Conservation (phyloP, 805 yeast species). For the Ogataea populi-albae region DNA sequence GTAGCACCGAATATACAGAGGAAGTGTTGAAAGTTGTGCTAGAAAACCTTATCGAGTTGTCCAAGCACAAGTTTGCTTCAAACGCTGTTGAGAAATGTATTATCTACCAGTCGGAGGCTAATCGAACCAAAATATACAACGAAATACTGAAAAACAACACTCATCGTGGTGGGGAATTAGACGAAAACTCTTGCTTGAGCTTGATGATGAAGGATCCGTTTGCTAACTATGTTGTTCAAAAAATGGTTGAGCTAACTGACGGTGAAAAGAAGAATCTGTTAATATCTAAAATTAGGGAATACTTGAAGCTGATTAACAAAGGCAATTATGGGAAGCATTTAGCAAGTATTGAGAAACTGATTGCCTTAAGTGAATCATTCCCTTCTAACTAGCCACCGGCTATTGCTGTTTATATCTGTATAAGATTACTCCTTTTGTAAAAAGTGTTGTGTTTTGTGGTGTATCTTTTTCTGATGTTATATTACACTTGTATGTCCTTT, state of each 20-base stretch:
- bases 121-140: conserved; percentile 59
- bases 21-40: conserved; percentile 64
- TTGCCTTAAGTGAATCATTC: conserved; percentile 49
- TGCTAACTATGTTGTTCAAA: conserved; percentile 96
- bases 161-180: conserved; percentile 41
- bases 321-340: conserved; percentile 76
- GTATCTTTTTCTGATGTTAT: conserved; percentile 4
- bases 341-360: conserved; percentile 76
- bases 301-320: conserved; percentile 69
- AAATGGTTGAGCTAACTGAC: conserved; percentile 78
- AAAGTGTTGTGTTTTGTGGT: conserved; percentile 1
- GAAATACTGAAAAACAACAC: conserved; percentile 60
- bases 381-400: neutral
- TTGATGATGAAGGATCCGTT: conserved; percentile 97
- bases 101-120: conserved; percentile 61
- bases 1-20: conserved; percentile 56
- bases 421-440: neutral
- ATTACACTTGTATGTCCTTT: no score
- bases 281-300: conserved; percentile 74
- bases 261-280: conserved; percentile 67
- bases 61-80: conserved; percentile 97
- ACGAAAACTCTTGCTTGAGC: conserved; percentile 69
- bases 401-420: no score
- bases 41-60: conserved; percentile 61
- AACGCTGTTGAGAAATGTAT: conserved; percentile 96